Base-by-base conservation (phyloP, 495 filamentous ascomycete genomes). In the Penicillium roqueforti region DNA sequence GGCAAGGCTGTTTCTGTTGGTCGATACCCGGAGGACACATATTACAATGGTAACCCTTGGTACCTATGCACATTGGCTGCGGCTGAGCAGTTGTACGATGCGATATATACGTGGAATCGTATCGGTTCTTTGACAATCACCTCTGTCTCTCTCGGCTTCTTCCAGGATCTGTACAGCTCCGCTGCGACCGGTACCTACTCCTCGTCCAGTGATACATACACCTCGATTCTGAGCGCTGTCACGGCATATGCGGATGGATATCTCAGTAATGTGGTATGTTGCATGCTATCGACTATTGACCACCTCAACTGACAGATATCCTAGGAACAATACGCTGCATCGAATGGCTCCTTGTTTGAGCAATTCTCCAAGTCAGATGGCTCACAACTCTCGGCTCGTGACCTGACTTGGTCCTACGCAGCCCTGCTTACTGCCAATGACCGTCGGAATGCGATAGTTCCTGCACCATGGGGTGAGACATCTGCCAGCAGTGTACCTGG, bases 1-100 rank as follows among this genome's bases (percentile, higher is more conserved):
- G 68, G 68, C 11, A 29, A 67, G 6, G 83, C 84, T 8, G 76
- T 85, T 28, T 82, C 85, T 14, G 76, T 88, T n/a, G 87, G 87
- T 50, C 72, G 87, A 10, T 90, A 90, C 65, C 68, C 84, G 2
- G 85, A 87, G 58, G 87, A 90, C 53, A 58, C 68, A 0, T 90
- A 88, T 67, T 85, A 83, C 56, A 78, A 80, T 54, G 85, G 84
- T 16, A 84, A 87, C 66, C 83, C 83, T 3, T 86, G 84, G 84
- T 87, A 83, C 57, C 73, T 88, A 8, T 73, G 73, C 56, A 87
- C 83, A 1, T 68, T 85, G 39, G 83, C 82, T 9, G 83, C 83
- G 2, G 84, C 83, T 9, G 85, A 88, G 63, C 78, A 80, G 58
- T 73, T 88, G 19, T 88, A 87, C 59, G 81, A 83, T 55, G 81